These are phyloP conservation scores for Blastobotrys peoriensis DNA, from an alignment of 805 yeast species.

Conservation along the genomic window DNA sequence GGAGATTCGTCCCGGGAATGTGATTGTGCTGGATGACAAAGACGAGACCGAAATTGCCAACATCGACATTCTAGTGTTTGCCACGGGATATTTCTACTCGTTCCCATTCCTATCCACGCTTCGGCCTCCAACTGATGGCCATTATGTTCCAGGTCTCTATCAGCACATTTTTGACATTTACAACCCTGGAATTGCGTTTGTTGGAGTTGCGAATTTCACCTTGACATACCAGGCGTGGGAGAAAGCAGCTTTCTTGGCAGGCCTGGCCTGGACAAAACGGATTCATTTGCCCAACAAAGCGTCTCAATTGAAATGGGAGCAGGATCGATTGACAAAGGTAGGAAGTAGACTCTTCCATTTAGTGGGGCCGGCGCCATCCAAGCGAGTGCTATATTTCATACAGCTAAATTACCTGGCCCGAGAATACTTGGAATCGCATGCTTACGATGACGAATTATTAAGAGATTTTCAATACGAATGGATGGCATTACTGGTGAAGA, in stretches of 20 bases:
- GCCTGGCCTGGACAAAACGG: slow-evolving; percentile 4
- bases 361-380: slow-evolving; percentile 3
- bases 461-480: slow-evolving; percentile 3
- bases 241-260: slow-evolving; percentile 8
- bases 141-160: slow-evolving; percentile 9
- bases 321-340: not conserved
- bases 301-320: slow-evolving; percentile 9
- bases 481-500: not conserved
- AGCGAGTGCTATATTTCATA: slow-evolving; percentile 3
- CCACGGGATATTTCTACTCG: slow-evolving; percentile 11
- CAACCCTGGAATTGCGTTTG: slow-evolving; percentile 7
- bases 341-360: slow-evolving; percentile 5
- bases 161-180: slow-evolving; percentile 11
- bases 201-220: slow-evolving; percentile 7
- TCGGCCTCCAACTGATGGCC: slow-evolving; percentile 5
- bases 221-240: slow-evolving; percentile 9
- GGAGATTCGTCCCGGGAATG: not conserved
- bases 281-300: slow-evolving; percentile 4
- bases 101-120: slow-evolving; percentile 7
- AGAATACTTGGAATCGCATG: slow-evolving; percentile 1
- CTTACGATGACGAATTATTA: slow-evolving; percentile 3
- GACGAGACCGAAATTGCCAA: not conserved
- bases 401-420: slow-evolving; percentile 6
- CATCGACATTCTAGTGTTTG: slow-evolving; percentile 8
- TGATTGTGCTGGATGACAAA: slow-evolving; percentile 6